Base-by-base conservation (phyloP, 1,284 basidiomycete species). In the Moesziomyces parantarcticus region DNA sequence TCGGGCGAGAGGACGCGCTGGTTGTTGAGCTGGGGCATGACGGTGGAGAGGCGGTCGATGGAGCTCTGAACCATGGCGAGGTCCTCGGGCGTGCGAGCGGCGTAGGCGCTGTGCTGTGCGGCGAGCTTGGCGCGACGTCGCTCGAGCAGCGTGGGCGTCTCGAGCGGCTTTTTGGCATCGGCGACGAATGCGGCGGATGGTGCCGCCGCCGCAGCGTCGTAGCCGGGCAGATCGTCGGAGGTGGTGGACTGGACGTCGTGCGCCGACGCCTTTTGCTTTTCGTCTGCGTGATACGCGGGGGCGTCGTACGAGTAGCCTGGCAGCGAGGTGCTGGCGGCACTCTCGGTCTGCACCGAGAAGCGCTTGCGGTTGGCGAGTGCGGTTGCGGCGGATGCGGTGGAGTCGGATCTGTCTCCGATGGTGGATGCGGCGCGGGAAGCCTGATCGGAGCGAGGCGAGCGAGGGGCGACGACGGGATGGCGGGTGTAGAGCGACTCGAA, bases 11-110 rank as follows among this genome's bases (percentile, higher is more conserved):
- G 65, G 0, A 46, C 56, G 22, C 76, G 69, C 64, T 78, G 76
- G 48, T 78, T 62, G 47, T 56, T 44, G 36, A 78, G 55, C 50
- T 75, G 76, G 40, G 76, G 76, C 51, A 76, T 68, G 46, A 69
- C 74, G 23, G 48, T 53, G 18, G 72, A 70, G 13, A 78, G 53
- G n/a, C 63, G 60, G 14, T 76, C 75, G 53, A 77, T 78, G 34
- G 74, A 69, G 47, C 51, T 65, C 45, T 77, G 61, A 23, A 77
- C 61, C 54, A 78, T 47, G n/a, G 51, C 58, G 9, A 78, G 66
- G 23, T 78, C 76, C 43, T 76, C 55, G 40, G 62, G 65, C 3
- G 76, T 63, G 22, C 76, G 61, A 10, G 76, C 75, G 5, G 57
- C 58, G 39, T 78, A 69, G 26, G 60, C 67, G 50, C 69, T 66